Evolutionary conservation across 2,329 filamentous ascomycete genomes (phyloP).

Genomic region (Ilyonectria sp.): DNA sequence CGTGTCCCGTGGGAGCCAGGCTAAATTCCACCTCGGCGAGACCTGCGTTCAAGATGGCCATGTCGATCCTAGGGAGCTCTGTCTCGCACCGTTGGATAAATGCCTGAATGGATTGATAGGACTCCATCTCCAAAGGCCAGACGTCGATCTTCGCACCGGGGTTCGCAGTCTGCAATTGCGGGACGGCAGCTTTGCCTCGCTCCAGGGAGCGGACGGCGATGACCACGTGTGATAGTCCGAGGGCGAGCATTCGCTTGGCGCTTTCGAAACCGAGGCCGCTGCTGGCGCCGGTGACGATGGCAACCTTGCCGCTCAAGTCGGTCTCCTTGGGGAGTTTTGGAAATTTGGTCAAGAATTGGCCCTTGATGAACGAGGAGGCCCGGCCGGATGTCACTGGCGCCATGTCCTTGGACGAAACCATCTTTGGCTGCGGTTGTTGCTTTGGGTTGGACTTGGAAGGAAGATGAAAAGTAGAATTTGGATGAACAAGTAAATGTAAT

Average conservation of each 20-base stretch:
- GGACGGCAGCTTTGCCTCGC: constrained; percentile 54
- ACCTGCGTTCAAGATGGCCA: constrained; percentile 29
- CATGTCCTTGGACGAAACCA: constrained; percentile 13
- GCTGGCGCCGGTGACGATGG: constrained; percentile 65
- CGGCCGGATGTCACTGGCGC: neutral
- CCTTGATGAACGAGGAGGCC: constrained; percentile 1
- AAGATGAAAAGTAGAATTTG: neutral
- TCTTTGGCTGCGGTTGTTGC: neutral
- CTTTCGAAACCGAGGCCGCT: constrained; percentile 62
- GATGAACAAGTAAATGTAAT: neutral
- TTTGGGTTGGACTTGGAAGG: neutral
- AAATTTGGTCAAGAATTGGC: neutral
- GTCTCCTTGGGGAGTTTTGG: constrained; percentile 3
- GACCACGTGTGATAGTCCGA: constrained; percentile 58
- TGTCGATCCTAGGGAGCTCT: constrained; percentile 12
- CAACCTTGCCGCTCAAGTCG: constrained; percentile 52
- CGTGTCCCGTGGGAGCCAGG: constrained; percentile 35
- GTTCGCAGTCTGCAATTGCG: neutral
- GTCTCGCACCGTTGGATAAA: constrained; percentile 9
- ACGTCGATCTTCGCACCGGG: constrained; percentile 18
- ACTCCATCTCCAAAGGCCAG: constrained; percentile 23
- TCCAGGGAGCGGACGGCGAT: constrained; percentile 58
- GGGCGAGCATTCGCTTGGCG: constrained; percentile 56
- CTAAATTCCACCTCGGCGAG: constrained; percentile 15
- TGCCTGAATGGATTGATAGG: constrained; percentile 19